phyloP scores from a whole-genome alignment of 805 yeast genomes.

The Saccharomycopsis selenospora region DNA sequence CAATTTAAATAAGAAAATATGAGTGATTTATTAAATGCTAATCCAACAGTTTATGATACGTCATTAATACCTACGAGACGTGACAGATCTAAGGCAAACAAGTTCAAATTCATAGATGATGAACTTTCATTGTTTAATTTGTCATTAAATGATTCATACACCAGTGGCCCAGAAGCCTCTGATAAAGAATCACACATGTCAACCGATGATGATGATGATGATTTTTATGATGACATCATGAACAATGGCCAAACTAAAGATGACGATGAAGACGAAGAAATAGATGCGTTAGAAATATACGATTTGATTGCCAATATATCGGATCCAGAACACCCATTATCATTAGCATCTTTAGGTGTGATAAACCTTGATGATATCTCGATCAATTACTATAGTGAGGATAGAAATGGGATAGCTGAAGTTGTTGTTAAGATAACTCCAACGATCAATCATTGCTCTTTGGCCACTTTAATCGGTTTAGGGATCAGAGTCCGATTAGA shows the following conservation, averaged over 20 bases:
- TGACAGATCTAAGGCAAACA: neutral
- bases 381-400: slow-evolving; percentile 35
- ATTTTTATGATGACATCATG: too few species aligned
- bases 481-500: slow-evolving; percentile 91
- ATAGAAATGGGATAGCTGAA: slow-evolving; percentile 51
- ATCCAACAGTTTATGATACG: slow-evolving; percentile 76
- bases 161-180: neutral
- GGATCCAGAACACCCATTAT: slow-evolving; percentile 96
- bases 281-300: slow-evolving; percentile 85
- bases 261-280: slow-evolving; percentile 34
- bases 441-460: slow-evolving; percentile 93
- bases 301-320: slow-evolving; percentile 80
- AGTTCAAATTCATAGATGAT: slow-evolving; percentile 18
- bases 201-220: slow-evolving; percentile 18
- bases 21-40: slow-evolving; percentile 86
- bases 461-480: slow-evolving; percentile 91
- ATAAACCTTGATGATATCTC: slow-evolving; percentile 77
- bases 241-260: slow-evolving; percentile 24
- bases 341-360: slow-evolving; percentile 90
- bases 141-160: neutral
- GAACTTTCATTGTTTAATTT: slow-evolving; percentile 13
- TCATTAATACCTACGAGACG: slow-evolving; percentile 68
- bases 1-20: neutral
- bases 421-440: slow-evolving; percentile 86
- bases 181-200: slow-evolving; percentile 8